Evolutionary conservation across 2,329 filamentous ascomycete genomes (phyloP), one percentile per base, ranked within the genome.

Genomic region (Botryotinia convoluta): DNA sequence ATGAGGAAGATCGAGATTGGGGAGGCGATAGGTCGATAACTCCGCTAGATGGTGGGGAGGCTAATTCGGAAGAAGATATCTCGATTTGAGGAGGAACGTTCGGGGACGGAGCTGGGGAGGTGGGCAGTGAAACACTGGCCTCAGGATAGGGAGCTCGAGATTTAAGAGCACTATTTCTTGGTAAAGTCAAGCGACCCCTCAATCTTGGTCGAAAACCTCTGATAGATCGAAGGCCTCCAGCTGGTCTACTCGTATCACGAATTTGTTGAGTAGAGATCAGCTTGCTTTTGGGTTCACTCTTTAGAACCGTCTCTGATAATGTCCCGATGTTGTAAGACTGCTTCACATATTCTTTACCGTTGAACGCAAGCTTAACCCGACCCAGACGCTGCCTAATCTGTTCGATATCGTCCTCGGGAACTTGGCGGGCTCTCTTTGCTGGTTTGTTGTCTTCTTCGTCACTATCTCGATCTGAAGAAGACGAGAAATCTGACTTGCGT

Each of bases 11-110:
- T 10, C 16, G 26, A 29, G 51, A 39, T 7, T 26, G 39, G 12
- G 32, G 59, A 42, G 64, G n/a, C 3, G 32, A 48, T n/a, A 72
- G 16, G 18, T 69, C 39, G 75, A 62, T 78, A 75, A 18, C 78
- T 76, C 48, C 81, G 78, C n/a, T 77, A 72, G 10, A 45, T 45
- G 76, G 73, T 3, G 74, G 75, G 7, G 54, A 45, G n/a, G 75
- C 71, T 10, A 76, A 54, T 3, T 77, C 75, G 26, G 77, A 76
- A 4, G 62, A 68, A n/a, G 61, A 70, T 51, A 77, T 68, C 12
- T 75, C 61, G 37, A 78, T 76, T 26, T 42, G 32, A 37, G 37
- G 39, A 35, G 68, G 29, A 37, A 70, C 62, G 3, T 35, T 18
- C 42, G 26, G 51, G 62, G 45, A 74, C 54, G 22, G 68, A 68